Percentiles rank a stretch among this genome's conserved stretches.
These are phyloP conservation scores for Fusarium oligoseptatum DNA, from an alignment of 2,329 filamentous ascomycete genomes.

Conservation along the genomic window DNA sequence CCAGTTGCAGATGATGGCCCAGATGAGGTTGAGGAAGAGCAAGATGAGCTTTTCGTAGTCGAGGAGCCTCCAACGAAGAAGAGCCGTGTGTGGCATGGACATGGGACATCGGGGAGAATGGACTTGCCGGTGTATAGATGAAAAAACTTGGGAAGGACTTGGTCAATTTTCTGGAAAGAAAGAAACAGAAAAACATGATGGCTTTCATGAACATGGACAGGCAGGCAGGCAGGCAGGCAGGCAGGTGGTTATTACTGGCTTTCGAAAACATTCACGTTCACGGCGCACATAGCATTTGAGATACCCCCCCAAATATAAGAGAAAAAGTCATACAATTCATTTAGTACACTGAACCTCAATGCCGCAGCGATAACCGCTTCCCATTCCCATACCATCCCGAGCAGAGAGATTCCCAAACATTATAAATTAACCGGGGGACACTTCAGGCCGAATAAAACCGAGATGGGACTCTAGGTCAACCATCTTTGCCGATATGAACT, in stretches of 20 bases:
- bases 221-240: conserved; percentile 1
- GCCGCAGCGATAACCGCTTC: neutral
- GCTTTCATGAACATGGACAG: neutral
- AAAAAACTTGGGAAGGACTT: neutral
- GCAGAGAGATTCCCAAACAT: neutral
- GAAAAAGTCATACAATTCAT: conserved; percentile 7
- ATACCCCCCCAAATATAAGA: conserved; percentile 34
- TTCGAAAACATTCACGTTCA: conserved; percentile 17
- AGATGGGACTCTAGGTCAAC: neutral
- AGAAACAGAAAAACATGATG: neutral
- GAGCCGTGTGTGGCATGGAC: conserved; percentile 7
- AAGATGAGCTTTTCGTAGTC: conserved; percentile 49
- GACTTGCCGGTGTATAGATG: conserved; percentile 21
- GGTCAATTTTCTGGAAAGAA: neutral
- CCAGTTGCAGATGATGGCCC: neutral
- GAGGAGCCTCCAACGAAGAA: conserved; percentile 42
- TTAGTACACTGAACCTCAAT: neutral
- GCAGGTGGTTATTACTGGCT: conserved; percentile 10
- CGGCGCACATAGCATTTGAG: conserved; percentile 34
- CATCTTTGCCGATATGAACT: neutral
- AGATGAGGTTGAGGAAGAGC: conserved; percentile 15
- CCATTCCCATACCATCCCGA: neutral
- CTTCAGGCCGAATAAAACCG: neutral
- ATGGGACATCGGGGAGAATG: conserved; percentile 3
- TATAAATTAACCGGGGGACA: too few relatives aligned